Percentiles rank a stretch among this genome's conserved stretches.
These are phyloP conservation scores for Stygiomarasmius scandens DNA, from an alignment of 1,284 basidiomycete genomes.

Conservation along the genomic window DNA sequence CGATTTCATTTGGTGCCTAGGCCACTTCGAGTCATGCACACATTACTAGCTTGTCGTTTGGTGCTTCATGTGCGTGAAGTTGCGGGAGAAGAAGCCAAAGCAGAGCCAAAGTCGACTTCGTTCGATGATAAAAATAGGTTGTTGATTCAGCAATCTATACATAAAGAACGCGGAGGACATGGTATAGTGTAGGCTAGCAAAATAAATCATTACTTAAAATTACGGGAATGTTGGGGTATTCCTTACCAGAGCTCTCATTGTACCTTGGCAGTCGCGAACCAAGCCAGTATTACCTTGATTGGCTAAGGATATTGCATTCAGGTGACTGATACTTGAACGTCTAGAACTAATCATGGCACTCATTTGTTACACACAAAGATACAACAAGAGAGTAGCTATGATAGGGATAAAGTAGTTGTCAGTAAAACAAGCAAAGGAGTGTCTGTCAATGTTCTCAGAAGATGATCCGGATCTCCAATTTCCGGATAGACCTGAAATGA, in stretches of 20 bases:
- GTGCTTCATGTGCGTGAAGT: constrained; percentile 22
- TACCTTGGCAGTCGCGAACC: too few relatives aligned
- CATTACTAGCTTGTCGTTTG: constrained; percentile 21
- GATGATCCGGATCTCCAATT: neutral
- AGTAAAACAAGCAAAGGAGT: neutral
- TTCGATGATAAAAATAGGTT: neutral
- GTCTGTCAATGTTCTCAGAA: neutral
- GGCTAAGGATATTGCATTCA: too few relatives aligned
- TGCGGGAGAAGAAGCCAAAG: constrained; percentile 22
- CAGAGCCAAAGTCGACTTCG: constrained; percentile 19
- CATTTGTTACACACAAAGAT: too few relatives aligned
- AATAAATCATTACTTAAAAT: too few relatives aligned
- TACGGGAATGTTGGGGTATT: too few relatives aligned
- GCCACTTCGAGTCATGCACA: constrained; percentile 23
- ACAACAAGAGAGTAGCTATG: neutral
- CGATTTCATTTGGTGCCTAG: constrained; percentile 10
- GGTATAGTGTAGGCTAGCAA: too few relatives aligned
- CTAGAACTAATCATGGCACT: too few relatives aligned
- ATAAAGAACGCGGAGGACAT: neutral
- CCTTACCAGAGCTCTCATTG: too few relatives aligned
- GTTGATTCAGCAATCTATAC: neutral
- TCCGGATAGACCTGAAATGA: neutral
- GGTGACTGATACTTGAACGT: too few relatives aligned
- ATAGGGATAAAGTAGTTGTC: neutral
- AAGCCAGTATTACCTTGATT: too few relatives aligned